These are phyloP conservation scores for Penicillium sp. DNA, from an alignment of 2,329 filamentous ascomycete genomes.

Conservation along the genomic window DNA sequence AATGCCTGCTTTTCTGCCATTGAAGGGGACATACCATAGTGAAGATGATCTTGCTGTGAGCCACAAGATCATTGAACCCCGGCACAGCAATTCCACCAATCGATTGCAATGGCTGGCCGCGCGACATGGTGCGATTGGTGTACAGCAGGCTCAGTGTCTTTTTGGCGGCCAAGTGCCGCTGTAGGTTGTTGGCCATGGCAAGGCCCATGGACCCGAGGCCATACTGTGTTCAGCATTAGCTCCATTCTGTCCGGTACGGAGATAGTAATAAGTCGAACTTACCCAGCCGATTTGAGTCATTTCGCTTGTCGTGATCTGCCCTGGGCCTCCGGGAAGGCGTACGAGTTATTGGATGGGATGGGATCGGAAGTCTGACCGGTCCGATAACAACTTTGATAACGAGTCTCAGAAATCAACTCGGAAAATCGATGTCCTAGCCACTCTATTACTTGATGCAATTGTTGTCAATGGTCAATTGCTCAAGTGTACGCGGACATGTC, in stretches of 20 bases:
- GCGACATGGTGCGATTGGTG: constrained; percentile 48
- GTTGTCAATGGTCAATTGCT: not conserved
- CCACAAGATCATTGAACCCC: constrained; percentile 40
- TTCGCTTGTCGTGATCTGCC: constrained; percentile 4
- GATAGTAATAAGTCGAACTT: constrained; percentile 3
- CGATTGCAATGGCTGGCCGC: constrained; percentile 40
- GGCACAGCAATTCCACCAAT: constrained; percentile 40
- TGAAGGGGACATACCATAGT: constrained; percentile 35
- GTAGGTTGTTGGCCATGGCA: constrained; percentile 50
- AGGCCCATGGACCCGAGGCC: constrained; percentile 53
- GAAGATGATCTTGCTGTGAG: constrained; percentile 45
- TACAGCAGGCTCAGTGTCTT: constrained; percentile 40
- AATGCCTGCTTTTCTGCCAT: not conserved
- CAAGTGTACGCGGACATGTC: not conserved
- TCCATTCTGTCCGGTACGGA: not conserved
- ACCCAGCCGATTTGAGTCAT: constrained; percentile 45
- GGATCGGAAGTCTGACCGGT: not conserved
- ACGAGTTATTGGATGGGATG: not conserved
- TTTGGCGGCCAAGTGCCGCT: constrained; percentile 42
- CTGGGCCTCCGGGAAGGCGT: not conserved
- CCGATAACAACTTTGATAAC: not conserved
- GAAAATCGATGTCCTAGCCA: not conserved
- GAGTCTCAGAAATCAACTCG: not conserved
- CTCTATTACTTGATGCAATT: constrained; percentile 1
- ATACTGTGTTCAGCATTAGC: constrained; percentile 31